Evolutionary conservation across 257 asterid genomes (phyloP).

Genomic region (Lavandula angustifolia): DNA sequence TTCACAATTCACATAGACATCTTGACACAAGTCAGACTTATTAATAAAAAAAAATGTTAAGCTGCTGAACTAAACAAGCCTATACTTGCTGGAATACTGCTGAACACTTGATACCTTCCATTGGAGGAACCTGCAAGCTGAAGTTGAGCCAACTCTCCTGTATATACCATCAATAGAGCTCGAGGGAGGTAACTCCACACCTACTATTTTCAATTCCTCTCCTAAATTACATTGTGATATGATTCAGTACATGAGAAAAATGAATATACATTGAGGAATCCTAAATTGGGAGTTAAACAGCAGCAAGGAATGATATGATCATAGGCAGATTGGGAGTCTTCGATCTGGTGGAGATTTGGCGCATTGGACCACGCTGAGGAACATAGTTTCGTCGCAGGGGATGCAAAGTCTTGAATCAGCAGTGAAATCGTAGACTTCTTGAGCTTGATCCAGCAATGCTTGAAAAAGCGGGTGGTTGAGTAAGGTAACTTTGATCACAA

Average conservation of each 20-base stretch:
- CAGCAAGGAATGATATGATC: slow-evolving; percentile 33
- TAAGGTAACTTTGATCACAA: slow-evolving; percentile 66
- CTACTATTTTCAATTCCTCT: not conserved
- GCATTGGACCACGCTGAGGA: slow-evolving; percentile 65
- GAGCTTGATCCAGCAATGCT: slow-evolving; percentile 82
- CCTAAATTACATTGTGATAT: not conserved
- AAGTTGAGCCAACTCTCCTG: not conserved
- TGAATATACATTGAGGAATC: slow-evolving; percentile 38
- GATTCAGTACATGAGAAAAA: slow-evolving; percentile 25
- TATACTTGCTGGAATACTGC: not conserved
- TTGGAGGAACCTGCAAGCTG: not conserved
- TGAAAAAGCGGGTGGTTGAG: slow-evolving; percentile 77
- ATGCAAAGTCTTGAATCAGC: slow-evolving; percentile 69
- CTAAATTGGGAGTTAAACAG: slow-evolving; percentile 34
- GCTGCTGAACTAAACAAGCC: not conserved
- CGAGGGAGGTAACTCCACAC: not conserved
- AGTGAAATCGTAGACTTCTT: slow-evolving; percentile 62
- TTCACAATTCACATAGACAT: too few species aligned
- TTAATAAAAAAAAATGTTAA: too few species aligned
- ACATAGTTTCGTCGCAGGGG: slow-evolving; percentile 78
- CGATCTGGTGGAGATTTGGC: slow-evolving; percentile 62
- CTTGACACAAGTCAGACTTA: too few species aligned
- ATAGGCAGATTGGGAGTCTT: slow-evolving; percentile 47
- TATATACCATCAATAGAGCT: too few species aligned
- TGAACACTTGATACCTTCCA: slow-evolving; percentile 3